phyloP scores from a whole-genome alignment of 106 monocot genomes.

The Dendrobium officinale region DNA sequence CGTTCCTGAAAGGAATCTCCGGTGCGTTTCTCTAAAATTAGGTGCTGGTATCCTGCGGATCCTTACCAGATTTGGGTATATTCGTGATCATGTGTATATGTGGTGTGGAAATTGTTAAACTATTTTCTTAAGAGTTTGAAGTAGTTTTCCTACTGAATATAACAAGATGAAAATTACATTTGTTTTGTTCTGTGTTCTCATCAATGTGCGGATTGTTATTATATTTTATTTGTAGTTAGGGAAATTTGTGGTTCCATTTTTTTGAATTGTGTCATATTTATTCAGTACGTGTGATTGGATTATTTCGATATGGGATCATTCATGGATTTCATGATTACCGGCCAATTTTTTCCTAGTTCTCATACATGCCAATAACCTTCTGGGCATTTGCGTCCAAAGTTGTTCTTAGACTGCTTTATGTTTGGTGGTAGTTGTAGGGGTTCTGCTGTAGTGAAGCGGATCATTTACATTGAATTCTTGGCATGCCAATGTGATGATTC shows the following conservation, averaged over 20 bases:
- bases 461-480: no score
- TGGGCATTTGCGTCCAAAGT: no score
- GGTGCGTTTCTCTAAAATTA: constrained; percentile 2
- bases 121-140: not conserved
- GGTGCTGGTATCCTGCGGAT: not conserved
- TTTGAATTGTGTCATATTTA: not conserved
- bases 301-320: not conserved
- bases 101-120: not conserved
- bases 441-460: no score
- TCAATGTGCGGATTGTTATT: not conserved
- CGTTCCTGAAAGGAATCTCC: not conserved
- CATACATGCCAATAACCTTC: no score
- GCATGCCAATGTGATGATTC: no score
- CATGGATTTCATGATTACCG: not conserved
- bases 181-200: not conserved
- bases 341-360: not conserved
- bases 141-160: not conserved
- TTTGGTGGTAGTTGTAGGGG: no score
- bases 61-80: not conserved
- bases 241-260: not conserved
- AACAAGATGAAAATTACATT: not conserved
- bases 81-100: not conserved
- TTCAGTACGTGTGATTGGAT: not conserved
- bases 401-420: no score
- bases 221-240: not conserved